These are phyloP conservation scores for Phlebopus sp. DNA, from an alignment of 1,284 basidiomycete genomes.

Conservation along the genomic window DNA sequence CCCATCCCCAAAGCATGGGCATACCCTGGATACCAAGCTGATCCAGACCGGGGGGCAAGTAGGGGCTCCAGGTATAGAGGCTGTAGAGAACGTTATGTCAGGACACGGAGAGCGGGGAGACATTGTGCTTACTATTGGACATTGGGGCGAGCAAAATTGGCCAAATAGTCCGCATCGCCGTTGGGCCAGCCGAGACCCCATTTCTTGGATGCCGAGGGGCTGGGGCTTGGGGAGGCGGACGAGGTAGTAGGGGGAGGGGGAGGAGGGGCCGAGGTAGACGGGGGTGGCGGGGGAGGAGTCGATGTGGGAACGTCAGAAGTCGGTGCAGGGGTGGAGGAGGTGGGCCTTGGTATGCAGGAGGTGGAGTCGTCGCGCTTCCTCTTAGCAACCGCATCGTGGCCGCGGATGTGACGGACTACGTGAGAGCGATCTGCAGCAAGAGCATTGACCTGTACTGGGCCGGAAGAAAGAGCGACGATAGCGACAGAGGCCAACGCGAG, in stretches of 20 bases:
- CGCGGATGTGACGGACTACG: slow-evolving; percentile 37
- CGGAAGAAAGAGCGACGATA: slow-evolving; percentile 51
- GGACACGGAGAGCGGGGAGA: background rate
- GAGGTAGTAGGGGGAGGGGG: slow-evolving; percentile 12
- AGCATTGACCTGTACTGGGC: slow-evolving; percentile 46
- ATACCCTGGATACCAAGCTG: slow-evolving; percentile 37
- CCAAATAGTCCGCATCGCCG: slow-evolving; percentile 25
- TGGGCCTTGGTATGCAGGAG: slow-evolving; percentile 52
- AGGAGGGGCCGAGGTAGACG: slow-evolving; percentile 7
- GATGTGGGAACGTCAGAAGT: slow-evolving; percentile 15
- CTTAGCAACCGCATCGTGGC: slow-evolving; percentile 46
- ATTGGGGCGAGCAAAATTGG: slow-evolving; percentile 22
- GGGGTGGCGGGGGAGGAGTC: slow-evolving; percentile 16
- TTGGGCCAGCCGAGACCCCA: slow-evolving; percentile 43
- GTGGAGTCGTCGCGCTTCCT: slow-evolving; percentile 43
- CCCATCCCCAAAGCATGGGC: slow-evolving; percentile 53
- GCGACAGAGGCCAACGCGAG: slow-evolving; percentile 57
- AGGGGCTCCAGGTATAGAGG: slow-evolving; percentile 19
- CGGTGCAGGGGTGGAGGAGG: slow-evolving; percentile 20
- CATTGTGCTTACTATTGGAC: slow-evolving; percentile 32
- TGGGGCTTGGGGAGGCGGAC: slow-evolving; percentile 9
- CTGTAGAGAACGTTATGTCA: slow-evolving; percentile 8
- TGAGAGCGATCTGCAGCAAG: slow-evolving; percentile 44
- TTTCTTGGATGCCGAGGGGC: slow-evolving; percentile 27
- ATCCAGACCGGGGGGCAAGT: background rate